These are phyloP conservation scores for Aspergillus brasiliensis DNA, from an alignment of 2,329 filamentous ascomycete genomes.

Conservation along the genomic window DNA sequence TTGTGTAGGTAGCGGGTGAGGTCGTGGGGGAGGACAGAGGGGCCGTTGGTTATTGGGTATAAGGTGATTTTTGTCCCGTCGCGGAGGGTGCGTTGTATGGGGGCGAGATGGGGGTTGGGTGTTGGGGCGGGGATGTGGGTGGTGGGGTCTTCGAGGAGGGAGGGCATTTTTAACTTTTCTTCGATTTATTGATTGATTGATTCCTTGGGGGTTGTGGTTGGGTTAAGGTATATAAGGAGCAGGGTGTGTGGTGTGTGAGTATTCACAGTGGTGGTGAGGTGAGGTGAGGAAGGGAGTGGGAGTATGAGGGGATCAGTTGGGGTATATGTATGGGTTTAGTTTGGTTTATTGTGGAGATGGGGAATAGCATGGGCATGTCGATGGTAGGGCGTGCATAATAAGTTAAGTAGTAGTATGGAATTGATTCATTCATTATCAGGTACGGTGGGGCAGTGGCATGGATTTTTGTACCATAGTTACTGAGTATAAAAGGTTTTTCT, in stretches of 20 bases:
- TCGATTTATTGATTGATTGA: neutral
- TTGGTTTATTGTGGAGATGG: neutral
- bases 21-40: constrained; percentile 23
- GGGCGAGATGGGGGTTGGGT: constrained; percentile 25
- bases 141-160: constrained; percentile 40
- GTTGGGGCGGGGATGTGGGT: constrained; percentile 29
- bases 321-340: neutral
- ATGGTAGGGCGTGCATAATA: constrained; percentile 19
- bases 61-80: constrained; percentile 27
- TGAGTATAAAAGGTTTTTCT: no score
- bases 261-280: neutral
- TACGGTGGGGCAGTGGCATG: neutral
- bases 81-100: constrained; percentile 30
- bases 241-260: neutral
- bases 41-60: constrained; percentile 31
- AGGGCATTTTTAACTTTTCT: constrained; percentile 33
- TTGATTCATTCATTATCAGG: neutral
- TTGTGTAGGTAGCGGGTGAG: constrained; percentile 33
- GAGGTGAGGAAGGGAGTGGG: neutral
- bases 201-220: neutral
- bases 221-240: neutral
- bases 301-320: neutral
- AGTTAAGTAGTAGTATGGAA: neutral
- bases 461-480: neutral
- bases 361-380: constrained; percentile 12